Base-by-base conservation (phyloP, 176 grass and related monocot genomes). In the Oryza meyeriana region DNA sequence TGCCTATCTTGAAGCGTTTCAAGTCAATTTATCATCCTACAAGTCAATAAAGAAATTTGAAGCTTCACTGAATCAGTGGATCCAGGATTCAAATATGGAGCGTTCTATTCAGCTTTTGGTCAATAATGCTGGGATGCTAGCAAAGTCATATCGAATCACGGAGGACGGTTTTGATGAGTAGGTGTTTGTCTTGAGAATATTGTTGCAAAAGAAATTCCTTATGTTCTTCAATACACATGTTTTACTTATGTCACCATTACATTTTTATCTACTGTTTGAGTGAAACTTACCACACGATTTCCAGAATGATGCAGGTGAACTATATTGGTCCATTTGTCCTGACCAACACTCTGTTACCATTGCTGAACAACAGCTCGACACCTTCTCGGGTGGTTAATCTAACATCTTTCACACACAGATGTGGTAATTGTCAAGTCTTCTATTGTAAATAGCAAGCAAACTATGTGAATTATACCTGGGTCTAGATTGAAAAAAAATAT, bases 41-140 rank as follows among this genome's bases (percentile, higher is more conserved):
- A 79, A 64, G 67, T 98, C 95, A 20, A 90, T 98, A 71, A 90
- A 89, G 50, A 93, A 88, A 52, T 98, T 98, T 74, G 88, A 48
- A 79, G 57, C 44, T 83, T 82, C 42, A 7, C 25, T 98, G 41
- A 91, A 86, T 58, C 80, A 93, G 68, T 89, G 92, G 86, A 83
- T 98, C 75, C 73, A 35, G 27, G 72, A 90, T 62, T 88, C 61
- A 58, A 81, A 81, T 73, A 35, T 66, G 65, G 90, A 93, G 17
- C 81, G 79, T 48, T 88, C 88, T 13, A 89, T 98, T 77, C 95
- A 98, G 73, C 88, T 98, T 74, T 84, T 98, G 78, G 77, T 98
- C 69, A 98, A 98, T 69, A 95, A 93, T 90, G 95, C 95, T 64
- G 95, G 92, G 31, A 95, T 91, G n/a, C 91, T 98, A 86, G 95